Percentiles rank a stretch among this genome's conserved stretches.
Evolutionary conservation across 2,329 filamentous ascomycete species (phyloP).

Genomic region (Hymenoscyphus infarciens): DNA sequence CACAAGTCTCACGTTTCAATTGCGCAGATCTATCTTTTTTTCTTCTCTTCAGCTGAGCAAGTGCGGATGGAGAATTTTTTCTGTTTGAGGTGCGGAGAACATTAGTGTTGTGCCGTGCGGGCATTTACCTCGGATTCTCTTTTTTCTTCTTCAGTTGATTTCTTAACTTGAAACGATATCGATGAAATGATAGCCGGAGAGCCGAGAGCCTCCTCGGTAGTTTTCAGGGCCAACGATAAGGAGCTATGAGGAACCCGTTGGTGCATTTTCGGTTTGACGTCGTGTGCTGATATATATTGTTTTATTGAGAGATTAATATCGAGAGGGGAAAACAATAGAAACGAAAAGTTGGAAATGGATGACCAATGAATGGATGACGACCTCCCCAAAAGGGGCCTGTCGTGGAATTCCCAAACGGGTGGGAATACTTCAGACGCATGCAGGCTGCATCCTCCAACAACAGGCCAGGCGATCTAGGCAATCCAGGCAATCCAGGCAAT

Average conservation of each 20-base stretch:
- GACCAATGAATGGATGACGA: too few relatives aligned
- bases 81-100: neutral
- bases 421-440: slow-evolving; percentile 14
- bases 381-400: neutral
- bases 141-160: neutral
- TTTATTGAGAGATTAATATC: slow-evolving; percentile 3
- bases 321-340: slow-evolving; percentile 9
- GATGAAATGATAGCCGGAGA: neutral
- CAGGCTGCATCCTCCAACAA: slow-evolving; percentile 5
- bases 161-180: neutral
- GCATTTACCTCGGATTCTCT: neutral
- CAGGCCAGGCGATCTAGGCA: neutral
- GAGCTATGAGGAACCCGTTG: neutral
- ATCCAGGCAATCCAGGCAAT: too few relatives aligned
- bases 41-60: neutral
- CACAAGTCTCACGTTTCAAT: neutral
- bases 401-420: slow-evolving; percentile 6
- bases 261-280: neutral
- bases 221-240: neutral
- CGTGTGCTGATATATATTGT: neutral
- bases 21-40: neutral
- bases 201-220: neutral
- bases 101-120: too few relatives aligned
- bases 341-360: slow-evolving; percentile 8
- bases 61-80: neutral